Evolutionary conservation across 768 basidiomycete species (phyloP), one percentile per base, ranked within the genome.

Genomic region (Mycena indigotica): DNA sequence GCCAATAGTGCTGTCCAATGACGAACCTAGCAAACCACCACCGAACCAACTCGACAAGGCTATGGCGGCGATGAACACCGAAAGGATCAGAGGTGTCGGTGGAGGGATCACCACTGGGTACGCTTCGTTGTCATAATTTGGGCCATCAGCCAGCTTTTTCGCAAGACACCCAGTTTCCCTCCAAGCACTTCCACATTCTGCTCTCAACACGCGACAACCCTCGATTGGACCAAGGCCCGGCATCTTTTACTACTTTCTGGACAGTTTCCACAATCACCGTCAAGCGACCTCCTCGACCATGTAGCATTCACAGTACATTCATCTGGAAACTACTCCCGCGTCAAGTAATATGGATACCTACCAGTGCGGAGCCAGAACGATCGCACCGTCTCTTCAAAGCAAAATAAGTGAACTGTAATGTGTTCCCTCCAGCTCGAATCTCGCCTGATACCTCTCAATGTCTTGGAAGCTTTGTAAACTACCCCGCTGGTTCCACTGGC

Each of bases 401-500:
- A 1, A 66, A 65, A 35, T 72, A 77, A 1, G 60, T 70, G 0
- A 76, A 77, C 0, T 72, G 77, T 46, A 76, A 73, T 58, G 81
- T 82, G 0, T 84, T 77, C 60, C 0, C 68, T 83, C 5, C 70
- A 70, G 52, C 60, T 83, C 26, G 73, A 74, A 29, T 60, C 81
- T 13, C 67, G 82, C 48, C 71, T 80, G 80, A 16, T 76, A 60
- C 60, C 67, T 84, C 41, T 78, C 79, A 12, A 53, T 44, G n/a
- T 49, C 48, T 6, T 55, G 38, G 4, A 21, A 53, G 19, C 40
- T 62, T 40, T 74, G 72, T 58, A 78, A 77, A 52, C 68, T 86
- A 0, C 84, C 82, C 24, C 78, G 84, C 5, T 85, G 82, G 68
- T 85, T 86, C 66, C 76, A 84, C 10, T 87, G 85, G 85, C 74